phyloP scores from a whole-genome alignment of 495 filamentous ascomycete species.

The Penicillium paradoxum region DNA sequence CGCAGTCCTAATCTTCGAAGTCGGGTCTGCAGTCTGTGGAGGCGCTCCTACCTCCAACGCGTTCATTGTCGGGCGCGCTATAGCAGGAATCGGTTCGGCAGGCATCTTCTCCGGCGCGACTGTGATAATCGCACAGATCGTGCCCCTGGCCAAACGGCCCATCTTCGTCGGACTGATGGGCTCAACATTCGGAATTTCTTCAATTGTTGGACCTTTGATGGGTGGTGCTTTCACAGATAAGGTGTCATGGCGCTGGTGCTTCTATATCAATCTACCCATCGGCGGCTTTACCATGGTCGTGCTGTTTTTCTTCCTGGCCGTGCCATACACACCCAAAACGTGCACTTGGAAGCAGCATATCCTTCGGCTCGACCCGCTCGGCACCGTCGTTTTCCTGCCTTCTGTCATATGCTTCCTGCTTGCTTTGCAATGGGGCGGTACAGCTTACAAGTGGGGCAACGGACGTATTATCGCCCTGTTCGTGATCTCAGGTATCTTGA shows the following conservation, averaged over 20 bases:
- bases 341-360: conserved; percentile 32
- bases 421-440: conserved; percentile 58
- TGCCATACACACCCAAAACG: conserved; percentile 12
- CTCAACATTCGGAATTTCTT: conserved; percentile 51
- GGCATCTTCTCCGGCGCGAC: conserved; percentile 50
- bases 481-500: conserved; percentile 40
- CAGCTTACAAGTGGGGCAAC: conserved; percentile 50
- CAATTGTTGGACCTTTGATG: conserved; percentile 41
- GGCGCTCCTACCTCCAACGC: conserved; percentile 61
- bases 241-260: conserved; percentile 56
- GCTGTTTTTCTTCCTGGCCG: conserved; percentile 44
- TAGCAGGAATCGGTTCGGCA: conserved; percentile 48
- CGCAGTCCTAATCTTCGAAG: conserved; percentile 56
- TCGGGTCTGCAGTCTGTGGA: conserved; percentile 66
- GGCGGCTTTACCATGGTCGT: conserved; percentile 47
- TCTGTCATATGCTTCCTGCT: conserved; percentile 50
- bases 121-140: conserved; percentile 51
- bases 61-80: conserved; percentile 61
- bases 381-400: conserved; percentile 47
- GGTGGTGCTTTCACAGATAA: conserved; percentile 30
- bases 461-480: conserved; percentile 51
- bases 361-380: conserved; percentile 43
- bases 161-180: conserved; percentile 46
- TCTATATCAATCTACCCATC: conserved; percentile 61
- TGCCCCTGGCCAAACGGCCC: conserved; percentile 52